Percentiles rank a stretch among this genome's conserved stretches.
Conservation (phyloP, 306 rosid genomes). For the Citrullus amarus region DNA sequence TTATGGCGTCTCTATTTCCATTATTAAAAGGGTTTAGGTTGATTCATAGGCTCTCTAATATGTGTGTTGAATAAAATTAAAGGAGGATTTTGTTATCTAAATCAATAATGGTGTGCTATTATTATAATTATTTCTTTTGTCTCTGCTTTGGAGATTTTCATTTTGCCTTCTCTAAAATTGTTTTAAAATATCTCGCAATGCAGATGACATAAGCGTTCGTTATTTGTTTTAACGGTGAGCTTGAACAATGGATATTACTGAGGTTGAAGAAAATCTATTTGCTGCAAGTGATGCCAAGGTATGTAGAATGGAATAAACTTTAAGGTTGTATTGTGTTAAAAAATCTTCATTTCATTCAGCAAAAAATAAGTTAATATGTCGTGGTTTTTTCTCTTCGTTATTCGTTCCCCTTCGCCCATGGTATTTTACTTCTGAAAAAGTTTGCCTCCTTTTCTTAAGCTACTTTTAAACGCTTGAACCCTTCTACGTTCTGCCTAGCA, state of each 20-base stretch:
- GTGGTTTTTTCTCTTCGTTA: background rate
- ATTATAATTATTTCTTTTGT: background rate
- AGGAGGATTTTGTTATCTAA: background rate
- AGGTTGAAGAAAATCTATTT: conserved; percentile 71
- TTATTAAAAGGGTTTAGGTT: background rate
- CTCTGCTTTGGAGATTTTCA: background rate
- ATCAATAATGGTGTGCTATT: background rate
- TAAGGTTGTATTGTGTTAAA: background rate
- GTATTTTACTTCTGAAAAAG: background rate
- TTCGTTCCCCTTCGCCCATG: background rate
- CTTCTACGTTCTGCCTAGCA: background rate
- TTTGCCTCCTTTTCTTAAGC: background rate
- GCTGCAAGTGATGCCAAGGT: conserved; percentile 89
- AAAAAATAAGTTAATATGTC: background rate
- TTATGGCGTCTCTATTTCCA: background rate
- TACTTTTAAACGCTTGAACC: background rate
- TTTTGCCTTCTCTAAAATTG: conserved; percentile 12
- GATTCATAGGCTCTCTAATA: background rate
- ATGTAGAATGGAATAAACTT: background rate
- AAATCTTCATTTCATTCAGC: background rate
- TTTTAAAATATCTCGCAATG: conserved; percentile 9
- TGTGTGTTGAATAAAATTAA: background rate
- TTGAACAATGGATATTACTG: conserved; percentile 55
- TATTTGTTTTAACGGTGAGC: conserved; percentile 9
- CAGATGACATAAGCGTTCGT: conserved; percentile 30